Evolutionary conservation across 1,284 basidiomycete genomes (phyloP).

Genomic region (Peniophora sp.): DNA sequence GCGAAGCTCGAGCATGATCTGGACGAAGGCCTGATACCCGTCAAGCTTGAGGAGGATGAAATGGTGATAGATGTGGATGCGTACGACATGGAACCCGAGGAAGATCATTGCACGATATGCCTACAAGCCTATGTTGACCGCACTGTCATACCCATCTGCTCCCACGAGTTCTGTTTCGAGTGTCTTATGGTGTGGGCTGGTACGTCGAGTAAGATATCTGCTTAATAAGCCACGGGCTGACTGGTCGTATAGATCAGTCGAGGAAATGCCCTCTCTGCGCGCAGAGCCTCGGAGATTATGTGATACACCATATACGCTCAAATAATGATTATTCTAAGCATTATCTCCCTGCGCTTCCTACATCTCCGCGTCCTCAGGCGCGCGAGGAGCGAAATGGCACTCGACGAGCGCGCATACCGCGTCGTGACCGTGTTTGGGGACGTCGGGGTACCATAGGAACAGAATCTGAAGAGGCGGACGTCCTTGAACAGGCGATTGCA

Average conservation of each 20-base stretch:
- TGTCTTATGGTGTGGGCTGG: conserved; percentile 82
- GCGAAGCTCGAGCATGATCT: too few relatives aligned
- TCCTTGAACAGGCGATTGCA: conserved; percentile 57
- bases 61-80: background rate
- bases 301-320: conserved; percentile 76
- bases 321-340: conserved; percentile 76
- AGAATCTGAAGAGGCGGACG: conserved; percentile 38
- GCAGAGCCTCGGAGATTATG: conserved; percentile 62
- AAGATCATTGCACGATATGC: conserved; percentile 63
- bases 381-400: conserved; percentile 18
- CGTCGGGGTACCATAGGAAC: conserved; percentile 27
- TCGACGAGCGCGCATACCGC: conserved; percentile 18
- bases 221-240: conserved; percentile 1
- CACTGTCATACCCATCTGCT: conserved; percentile 72
- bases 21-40: too few relatives aligned
- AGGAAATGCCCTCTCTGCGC: conserved; percentile 79
- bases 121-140: conserved; percentile 70
- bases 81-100: conserved; percentile 16
- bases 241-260: conserved; percentile 50
- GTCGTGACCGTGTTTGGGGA: conserved; percentile 50
- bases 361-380: conserved; percentile 33
- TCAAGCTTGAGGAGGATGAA: too few relatives aligned
- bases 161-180: conserved; percentile 86
- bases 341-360: conserved; percentile 61
- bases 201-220: conserved; percentile 23